These are phyloP conservation scores for Deakozyma indianensis DNA, from an alignment of 805 yeast species.

Conservation along the genomic window DNA sequence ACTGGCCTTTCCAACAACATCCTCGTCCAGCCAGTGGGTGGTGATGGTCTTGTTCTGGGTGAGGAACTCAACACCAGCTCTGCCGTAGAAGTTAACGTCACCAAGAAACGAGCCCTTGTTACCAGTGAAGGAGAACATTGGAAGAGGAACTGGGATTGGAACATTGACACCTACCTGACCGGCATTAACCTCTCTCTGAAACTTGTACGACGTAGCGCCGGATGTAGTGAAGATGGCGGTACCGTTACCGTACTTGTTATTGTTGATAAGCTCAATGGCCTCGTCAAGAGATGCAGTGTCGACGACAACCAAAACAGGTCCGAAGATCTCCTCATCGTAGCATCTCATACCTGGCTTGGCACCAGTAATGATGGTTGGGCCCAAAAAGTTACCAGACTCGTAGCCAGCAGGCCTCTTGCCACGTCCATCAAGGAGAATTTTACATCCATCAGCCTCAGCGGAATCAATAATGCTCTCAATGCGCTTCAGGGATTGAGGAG, in stretches of 20 bases:
- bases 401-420: slow-evolving; percentile 31
- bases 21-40: slow-evolving; percentile 45
- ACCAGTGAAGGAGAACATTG: slow-evolving; percentile 72
- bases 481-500: slow-evolving; percentile 40
- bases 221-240: slow-evolving; percentile 54
- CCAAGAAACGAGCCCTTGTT: slow-evolving; percentile 64
- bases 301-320: slow-evolving; percentile 55
- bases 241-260: slow-evolving; percentile 57
- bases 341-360: slow-evolving; percentile 57
- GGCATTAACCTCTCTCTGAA: slow-evolving; percentile 51
- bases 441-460: slow-evolving; percentile 49
- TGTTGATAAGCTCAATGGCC: slow-evolving; percentile 49
- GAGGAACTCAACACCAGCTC: slow-evolving; percentile 57
- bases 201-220: slow-evolving; percentile 57
- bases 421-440: slow-evolving; percentile 51
- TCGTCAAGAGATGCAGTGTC: slow-evolving; percentile 53
- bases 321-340: slow-evolving; percentile 63
- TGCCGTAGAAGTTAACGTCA: slow-evolving; percentile 67
- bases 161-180: slow-evolving; percentile 72
- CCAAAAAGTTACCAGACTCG: slow-evolving; percentile 55
- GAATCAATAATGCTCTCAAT: slow-evolving; percentile 43
- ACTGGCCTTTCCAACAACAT: slow-evolving; percentile 36
- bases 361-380: slow-evolving; percentile 49
- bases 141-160: slow-evolving; percentile 70
- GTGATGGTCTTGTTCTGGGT: slow-evolving; percentile 69